Percentiles rank a stretch among this genome's conserved stretches.
Conservation (phyloP, 129 eudicot genomes). For the Oenanthe sinensis region DNA sequence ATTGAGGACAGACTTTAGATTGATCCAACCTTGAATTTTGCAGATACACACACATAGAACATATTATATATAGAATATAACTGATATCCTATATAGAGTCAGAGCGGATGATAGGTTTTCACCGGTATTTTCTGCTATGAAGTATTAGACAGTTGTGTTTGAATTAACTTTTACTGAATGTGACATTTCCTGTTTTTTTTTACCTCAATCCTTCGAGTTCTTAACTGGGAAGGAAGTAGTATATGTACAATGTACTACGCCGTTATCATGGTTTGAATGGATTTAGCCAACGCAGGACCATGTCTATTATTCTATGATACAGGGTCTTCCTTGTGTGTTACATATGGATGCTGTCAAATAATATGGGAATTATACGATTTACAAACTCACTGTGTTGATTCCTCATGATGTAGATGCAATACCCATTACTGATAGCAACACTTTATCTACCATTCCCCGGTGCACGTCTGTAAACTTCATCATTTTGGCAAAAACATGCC, state of each 20-base stretch:
- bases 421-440: background rate
- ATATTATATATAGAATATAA: background rate
- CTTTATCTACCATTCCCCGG: constrained; percentile 1
- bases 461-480: background rate
- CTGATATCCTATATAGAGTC: background rate
- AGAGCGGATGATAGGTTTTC: background rate
- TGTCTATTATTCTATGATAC: background rate
- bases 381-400: background rate
- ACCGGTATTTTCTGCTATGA: background rate
- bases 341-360: background rate
- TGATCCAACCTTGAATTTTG: constrained; percentile 13
- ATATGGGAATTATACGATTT: background rate
- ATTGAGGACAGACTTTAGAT: background rate
- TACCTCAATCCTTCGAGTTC: background rate
- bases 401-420: constrained; percentile 2
- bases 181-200: background rate
- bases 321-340: background rate
- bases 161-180: background rate
- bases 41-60: constrained; percentile 5
- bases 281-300: background rate
- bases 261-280: background rate
- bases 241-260: background rate
- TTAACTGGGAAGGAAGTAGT: background rate
- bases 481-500: background rate
- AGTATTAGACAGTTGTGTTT: background rate